Evolutionary conservation across 768 basidiomycete species (phyloP).

Genomic region (Lactarius psammicola): DNA sequence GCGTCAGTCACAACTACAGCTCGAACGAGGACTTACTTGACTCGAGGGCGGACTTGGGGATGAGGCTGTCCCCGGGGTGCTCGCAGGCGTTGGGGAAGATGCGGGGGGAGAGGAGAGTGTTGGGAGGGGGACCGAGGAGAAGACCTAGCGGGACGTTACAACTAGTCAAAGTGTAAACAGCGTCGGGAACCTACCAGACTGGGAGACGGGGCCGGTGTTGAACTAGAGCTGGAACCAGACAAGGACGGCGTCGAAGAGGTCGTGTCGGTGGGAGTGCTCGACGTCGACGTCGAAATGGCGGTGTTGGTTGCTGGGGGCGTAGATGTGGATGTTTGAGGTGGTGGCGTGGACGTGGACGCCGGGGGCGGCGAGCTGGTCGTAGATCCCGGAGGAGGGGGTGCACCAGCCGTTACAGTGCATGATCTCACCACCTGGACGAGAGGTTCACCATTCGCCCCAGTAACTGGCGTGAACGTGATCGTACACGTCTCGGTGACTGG

Average conservation of each 20-base stretch:
- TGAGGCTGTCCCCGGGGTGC: slow-evolving; percentile 10
- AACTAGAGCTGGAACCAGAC: slow-evolving; percentile 8
- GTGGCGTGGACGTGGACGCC: slow-evolving; percentile 7
- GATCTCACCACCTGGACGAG: slow-evolving; percentile 37
- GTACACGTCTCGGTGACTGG: slow-evolving; percentile 39
- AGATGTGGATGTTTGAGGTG: slow-evolving; percentile 6
- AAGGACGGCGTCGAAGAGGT: slow-evolving; percentile 10
- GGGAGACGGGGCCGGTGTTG: background rate
- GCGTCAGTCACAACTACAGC: background rate
- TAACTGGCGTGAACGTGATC: slow-evolving; percentile 39
- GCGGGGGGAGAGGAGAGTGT: slow-evolving; percentile 3
- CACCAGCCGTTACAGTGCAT: slow-evolving; percentile 32
- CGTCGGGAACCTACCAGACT: background rate
- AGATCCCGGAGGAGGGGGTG: background rate
- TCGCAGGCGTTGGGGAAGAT: slow-evolving; percentile 18
- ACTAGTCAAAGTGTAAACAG: background rate
- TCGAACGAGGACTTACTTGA: slow-evolving; percentile 2
- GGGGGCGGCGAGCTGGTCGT: background rate
- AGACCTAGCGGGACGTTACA: slow-evolving; percentile 2
- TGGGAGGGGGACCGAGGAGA: background rate
- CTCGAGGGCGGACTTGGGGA: background rate
- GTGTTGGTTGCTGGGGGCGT: background rate
- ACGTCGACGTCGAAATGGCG: no score
- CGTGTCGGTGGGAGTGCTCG: background rate
- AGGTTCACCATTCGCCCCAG: slow-evolving; percentile 33